Evolutionary conservation across 495 filamentous ascomycete genomes (phyloP), one percentile per base, ranked within the genome.

Genomic region (Trichoderma gamsii): DNA sequence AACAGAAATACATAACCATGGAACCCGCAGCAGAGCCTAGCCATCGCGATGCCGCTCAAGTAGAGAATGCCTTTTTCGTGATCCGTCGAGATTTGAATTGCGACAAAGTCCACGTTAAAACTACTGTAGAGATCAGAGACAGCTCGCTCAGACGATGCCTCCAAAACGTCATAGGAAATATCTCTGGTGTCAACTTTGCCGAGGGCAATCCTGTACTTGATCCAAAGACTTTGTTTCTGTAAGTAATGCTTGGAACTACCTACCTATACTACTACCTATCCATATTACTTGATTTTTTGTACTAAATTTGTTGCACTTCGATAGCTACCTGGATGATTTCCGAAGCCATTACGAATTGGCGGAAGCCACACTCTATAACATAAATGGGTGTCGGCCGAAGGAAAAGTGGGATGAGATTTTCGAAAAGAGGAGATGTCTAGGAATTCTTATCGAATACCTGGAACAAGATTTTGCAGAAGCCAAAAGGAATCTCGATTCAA

Each of bases 171-270:
- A 86, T 97, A 81, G 90, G 92, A 51, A 91, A 87, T 27, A 88
- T 94, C 71, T 93, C 92, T 74, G 90, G 90, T 6, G 85, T 96
- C 63, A 91, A 87, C 67, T 73, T 97, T 25, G 90, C 92, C 0
- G 89, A 92, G 70, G 92, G 95, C 46, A 88, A 89, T 3, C 91
- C 93, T 3, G 83, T 84, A 35, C 80, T 92, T 16, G 91, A 96
- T 73, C 92, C 93, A 12, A 94, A 96, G 75, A 87, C 92, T 83
- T 84, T 97, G 9, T 97, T 97, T 81, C 79, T 95, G 67, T 80
- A 68, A 75, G 77, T 71, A 56, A 38, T 12, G 29, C 16, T 38
- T 29, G 32, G 51, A 11, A 0, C 4, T 11, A 44, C 25, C 2
- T 63, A 71, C 13, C n/a, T 72, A 18, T 29, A 18, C 18, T 25